A percentile compares a stretch with the other conserved stretches of the same genome.
Evolutionary conservation across 306 rosid species (phyloP).

Genomic region (Cucurbita maxima): DNA sequence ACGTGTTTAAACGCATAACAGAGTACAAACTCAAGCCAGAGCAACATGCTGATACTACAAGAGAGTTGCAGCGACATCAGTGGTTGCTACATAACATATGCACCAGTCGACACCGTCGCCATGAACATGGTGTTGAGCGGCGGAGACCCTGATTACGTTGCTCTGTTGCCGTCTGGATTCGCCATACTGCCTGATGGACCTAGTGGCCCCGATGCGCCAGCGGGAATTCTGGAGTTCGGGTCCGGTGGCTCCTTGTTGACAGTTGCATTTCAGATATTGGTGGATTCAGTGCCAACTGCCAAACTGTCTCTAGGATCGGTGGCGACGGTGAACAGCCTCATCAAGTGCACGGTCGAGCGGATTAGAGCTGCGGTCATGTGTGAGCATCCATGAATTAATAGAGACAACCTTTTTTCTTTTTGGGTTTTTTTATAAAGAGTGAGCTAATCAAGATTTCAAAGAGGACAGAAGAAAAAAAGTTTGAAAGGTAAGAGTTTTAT

Average conservation of each 20-base stretch:
- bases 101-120: conserved; percentile 27
- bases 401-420: neutral
- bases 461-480: too few species aligned
- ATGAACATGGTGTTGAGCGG: conserved; percentile 20
- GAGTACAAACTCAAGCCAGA: conserved; percentile 1
- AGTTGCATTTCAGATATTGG: neutral
- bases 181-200: conserved; percentile 26
- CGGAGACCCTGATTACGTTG: conserved; percentile 18
- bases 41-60: conserved; percentile 18
- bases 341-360: conserved; percentile 1
- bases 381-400: neutral
- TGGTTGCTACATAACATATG: conserved; percentile 32
- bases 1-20: neutral
- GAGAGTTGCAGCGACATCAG: conserved; percentile 29
- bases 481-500: too few species aligned
- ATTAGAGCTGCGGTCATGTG: conserved; percentile 7
- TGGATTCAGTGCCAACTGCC: neutral
- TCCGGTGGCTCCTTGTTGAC: neutral
- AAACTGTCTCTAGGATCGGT: neutral
- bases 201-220: neutral
- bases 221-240: conserved; percentile 4
- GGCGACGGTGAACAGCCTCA: neutral
- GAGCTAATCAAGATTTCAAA: too few species aligned
- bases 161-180: conserved; percentile 42
- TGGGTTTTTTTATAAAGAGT: too few species aligned